Base-by-base conservation (phyloP, 768 basidiomycete genomes). In the Coprinopsis sp. region DNA sequence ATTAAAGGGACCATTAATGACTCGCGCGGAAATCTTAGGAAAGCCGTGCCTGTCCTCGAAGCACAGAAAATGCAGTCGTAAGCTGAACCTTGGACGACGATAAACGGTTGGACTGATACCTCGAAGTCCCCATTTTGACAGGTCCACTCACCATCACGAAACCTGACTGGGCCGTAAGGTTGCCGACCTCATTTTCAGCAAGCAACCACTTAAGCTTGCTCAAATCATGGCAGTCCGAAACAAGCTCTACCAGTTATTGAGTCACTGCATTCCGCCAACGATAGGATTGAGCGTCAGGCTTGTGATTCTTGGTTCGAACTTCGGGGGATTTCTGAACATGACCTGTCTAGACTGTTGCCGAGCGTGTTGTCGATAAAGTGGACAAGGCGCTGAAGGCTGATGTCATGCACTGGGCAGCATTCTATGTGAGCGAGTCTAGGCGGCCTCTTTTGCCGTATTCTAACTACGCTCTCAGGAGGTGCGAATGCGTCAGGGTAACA, bases 121-220 rank as follows among this genome's bases (percentile, higher is more conserved):
- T n/a, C 38, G 11, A 56, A 91, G 89, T 46, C 87, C 89, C n/a
- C 88, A 92, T 62, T 73, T 95, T 29, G n/a, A 77, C 81, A 4
- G 87, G 88, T 25, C 69, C 86, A 30, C 67, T 92, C 47, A 74
- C 77, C 27, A 91, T 95, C 47, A 91, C 93, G 12, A 93, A 97
- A 66, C 93, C 96, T n/a, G 96, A 99, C 60, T 99, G 96, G 96
- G 94, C 55, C 74, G 84, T 54, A 91, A 92, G 61, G 84, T 97
- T 11, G 93, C 87, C 11, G 91, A 94, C 62, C 68, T 89, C 58
- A 93, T 99, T 51, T 69, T 97, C 14, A 74, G 79, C 51, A 91
- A 96, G 57, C 96, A 99, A 66, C 80, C 83, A 23, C n/a, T n/a
- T n/a, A n/a, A n/a, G n/a, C 92, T 96, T 16, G 79, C 84, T 45